Evolutionary conservation across 108 stramenopile genomes (phyloP).

Genomic region (Mayamaea pseudoterrestris): DNA sequence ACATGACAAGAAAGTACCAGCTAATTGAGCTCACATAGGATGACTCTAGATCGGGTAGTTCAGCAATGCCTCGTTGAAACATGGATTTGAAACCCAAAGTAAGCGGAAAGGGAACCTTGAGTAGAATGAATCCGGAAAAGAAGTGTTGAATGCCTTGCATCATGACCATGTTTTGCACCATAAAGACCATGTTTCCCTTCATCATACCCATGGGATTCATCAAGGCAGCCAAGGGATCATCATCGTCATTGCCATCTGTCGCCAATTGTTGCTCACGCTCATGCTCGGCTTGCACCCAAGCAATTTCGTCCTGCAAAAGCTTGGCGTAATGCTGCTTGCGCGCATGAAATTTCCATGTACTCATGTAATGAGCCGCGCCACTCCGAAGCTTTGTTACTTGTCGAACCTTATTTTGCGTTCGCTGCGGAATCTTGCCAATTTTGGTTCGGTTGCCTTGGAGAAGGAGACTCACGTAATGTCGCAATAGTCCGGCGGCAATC

Average conservation of each 20-base stretch:
- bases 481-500: constrained; percentile 58
- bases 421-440: constrained; percentile 14
- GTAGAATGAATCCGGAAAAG: constrained; percentile 88
- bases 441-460: constrained; percentile 37
- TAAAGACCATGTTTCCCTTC: constrained; percentile 90
- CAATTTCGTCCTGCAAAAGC: constrained; percentile 20
- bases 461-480: constrained; percentile 38
- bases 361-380: constrained; percentile 44
- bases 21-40: constrained; percentile 84
- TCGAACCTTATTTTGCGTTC: constrained; percentile 22
- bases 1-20: constrained; percentile 98
- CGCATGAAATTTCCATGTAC: constrained; percentile 30
- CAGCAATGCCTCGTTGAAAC: constrained; percentile 92
- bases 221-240: constrained; percentile 19
- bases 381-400: constrained; percentile 19
- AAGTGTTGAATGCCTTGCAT: constrained; percentile 96
- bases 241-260: constrained; percentile 21
- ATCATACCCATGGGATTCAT: constrained; percentile 63
- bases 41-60: constrained; percentile 78
- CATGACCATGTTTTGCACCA: constrained; percentile 99
- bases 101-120: constrained; percentile 92
- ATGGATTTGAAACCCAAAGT: constrained; percentile 93
- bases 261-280: constrained; percentile 16
- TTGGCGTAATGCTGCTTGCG: constrained; percentile 19
- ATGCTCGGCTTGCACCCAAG: constrained; percentile 21